These are phyloP conservation scores for Eucalyptus sp. DNA, from an alignment of 345 rosid genomes.

Conservation along the genomic window DNA sequence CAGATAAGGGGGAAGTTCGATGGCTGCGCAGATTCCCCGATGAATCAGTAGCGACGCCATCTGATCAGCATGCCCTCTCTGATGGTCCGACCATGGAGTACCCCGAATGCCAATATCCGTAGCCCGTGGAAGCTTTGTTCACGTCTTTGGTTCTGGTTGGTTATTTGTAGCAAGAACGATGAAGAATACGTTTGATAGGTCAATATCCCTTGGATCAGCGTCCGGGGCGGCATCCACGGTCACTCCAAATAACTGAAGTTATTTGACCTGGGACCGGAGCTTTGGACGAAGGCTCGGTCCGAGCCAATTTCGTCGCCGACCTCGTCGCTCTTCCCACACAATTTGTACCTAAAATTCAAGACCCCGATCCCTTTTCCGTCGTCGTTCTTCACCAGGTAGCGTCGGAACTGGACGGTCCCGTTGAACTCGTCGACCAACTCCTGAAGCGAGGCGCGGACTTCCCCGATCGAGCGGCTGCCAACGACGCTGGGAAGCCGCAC, in stretches of 20 bases:
- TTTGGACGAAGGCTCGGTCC: background rate
- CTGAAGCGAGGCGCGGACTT: slow-evolving; percentile 18
- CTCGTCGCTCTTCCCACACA: background rate
- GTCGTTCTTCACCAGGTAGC: slow-evolving; percentile 18
- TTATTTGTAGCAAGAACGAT: background rate
- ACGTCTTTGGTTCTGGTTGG: background rate
- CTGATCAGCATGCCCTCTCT: background rate
- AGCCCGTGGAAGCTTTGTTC: background rate
- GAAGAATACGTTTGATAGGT: background rate
- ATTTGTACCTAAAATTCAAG: slow-evolving; percentile 18
- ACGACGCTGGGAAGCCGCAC: slow-evolving; percentile 2
- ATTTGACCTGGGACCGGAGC: background rate
- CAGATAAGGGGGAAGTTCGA: background rate
- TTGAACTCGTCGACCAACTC: slow-evolving; percentile 22
- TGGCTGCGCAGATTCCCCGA: background rate
- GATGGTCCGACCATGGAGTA: background rate
- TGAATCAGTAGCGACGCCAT: background rate
- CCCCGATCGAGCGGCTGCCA: slow-evolving; percentile 17
- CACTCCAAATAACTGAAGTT: background rate
- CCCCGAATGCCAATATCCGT: background rate
- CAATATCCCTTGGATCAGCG: background rate
- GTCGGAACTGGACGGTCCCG: slow-evolving; percentile 11
- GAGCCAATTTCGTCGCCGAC: background rate
- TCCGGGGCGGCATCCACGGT: background rate
- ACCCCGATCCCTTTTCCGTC: slow-evolving; percentile 32